Evolutionary conservation across 345 rosid species (phyloP).

Genomic region (Arabidopsis arenosa): DNA sequence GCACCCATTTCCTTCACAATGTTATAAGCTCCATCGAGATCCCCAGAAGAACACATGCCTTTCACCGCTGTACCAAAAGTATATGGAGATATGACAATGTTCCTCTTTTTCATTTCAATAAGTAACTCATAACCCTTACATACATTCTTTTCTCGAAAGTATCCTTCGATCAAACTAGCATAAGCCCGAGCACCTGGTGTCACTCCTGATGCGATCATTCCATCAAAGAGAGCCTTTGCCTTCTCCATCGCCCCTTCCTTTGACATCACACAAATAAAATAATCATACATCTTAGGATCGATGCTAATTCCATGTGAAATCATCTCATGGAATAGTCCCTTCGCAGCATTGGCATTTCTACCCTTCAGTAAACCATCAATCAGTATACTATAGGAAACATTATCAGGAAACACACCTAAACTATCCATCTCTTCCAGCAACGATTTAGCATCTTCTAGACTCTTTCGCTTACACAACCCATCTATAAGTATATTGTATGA

Average conservation of each 20-base stretch:
- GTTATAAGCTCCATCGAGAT: conserved; percentile 55
- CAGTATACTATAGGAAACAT: conserved; percentile 53
- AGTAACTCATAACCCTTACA: conserved; percentile 51
- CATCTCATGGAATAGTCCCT: conserved; percentile 65
- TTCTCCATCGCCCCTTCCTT: conserved; percentile 69
- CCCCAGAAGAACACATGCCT: conserved; percentile 60
- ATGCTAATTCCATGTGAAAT: conserved; percentile 53
- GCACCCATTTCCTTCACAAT: conserved; percentile 62
- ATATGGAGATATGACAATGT: conserved; percentile 55
- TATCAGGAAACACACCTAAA: conserved; percentile 57
- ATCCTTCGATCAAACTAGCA: conserved; percentile 66
- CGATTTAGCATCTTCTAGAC: conserved; percentile 58
- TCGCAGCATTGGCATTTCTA: conserved; percentile 58
- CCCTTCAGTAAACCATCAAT: conserved; percentile 70
- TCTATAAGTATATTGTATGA: conserved; percentile 55
- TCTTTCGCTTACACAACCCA: conserved; percentile 63
- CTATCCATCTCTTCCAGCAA: conserved; percentile 62
- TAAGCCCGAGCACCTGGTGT: conserved; percentile 66
- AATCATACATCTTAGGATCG: conserved; percentile 55
- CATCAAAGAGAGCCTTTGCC: conserved; percentile 62
- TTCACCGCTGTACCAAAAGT: conserved; percentile 59
- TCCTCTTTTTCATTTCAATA: conserved; percentile 64
- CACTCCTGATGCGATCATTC: conserved; percentile 61
- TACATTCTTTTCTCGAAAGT: conserved; percentile 51
- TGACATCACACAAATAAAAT: conserved; percentile 56